Conservation (phyloP, 1,139 yeast species). For the Yamadazyma diospyri region DNA sequence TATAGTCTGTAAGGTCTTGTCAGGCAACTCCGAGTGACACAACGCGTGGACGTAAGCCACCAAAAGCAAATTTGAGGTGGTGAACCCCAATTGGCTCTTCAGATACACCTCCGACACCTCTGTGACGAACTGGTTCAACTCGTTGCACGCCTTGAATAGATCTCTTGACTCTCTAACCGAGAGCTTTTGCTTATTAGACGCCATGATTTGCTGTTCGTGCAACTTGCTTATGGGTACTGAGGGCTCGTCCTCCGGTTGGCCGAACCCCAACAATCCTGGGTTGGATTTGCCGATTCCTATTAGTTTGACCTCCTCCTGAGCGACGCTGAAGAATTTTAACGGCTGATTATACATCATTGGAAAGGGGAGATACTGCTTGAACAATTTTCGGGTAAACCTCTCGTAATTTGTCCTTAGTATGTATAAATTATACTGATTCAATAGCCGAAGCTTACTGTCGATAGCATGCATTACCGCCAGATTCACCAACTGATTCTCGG, state of each 20-base stretch:
- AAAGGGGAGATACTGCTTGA: slow-evolving; percentile 61
- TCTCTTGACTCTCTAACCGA: slow-evolving; percentile 48
- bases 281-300: slow-evolving; percentile 36
- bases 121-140: slow-evolving; percentile 10
- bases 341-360: slow-evolving; percentile 88
- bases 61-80: slow-evolving; percentile 11
- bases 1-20: slow-evolving; percentile 28
- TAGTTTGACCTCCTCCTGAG: slow-evolving; percentile 41
- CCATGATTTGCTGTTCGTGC: slow-evolving; percentile 47
- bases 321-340: slow-evolving; percentile 46
- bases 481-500: slow-evolving; percentile 20
- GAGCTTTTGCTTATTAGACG: slow-evolving; percentile 39
- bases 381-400: slow-evolving; percentile 56
- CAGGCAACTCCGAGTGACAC: slow-evolving; percentile 38
- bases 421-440: slow-evolving; percentile 62
- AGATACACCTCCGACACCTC: background rate
- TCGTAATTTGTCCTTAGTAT: slow-evolving; percentile 64
- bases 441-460: slow-evolving; percentile 36
- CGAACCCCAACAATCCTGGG: slow-evolving; percentile 21
- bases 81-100: slow-evolving; percentile 1
- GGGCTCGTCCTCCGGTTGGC: slow-evolving; percentile 13
- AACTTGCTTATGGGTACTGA: slow-evolving; percentile 48
- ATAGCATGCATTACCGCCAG: slow-evolving; percentile 27
- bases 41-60: slow-evolving; percentile 37
- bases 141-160: slow-evolving; percentile 48